Base-by-base conservation (phyloP, 805 yeast genomes). In the Metschnikowia borealis region DNA sequence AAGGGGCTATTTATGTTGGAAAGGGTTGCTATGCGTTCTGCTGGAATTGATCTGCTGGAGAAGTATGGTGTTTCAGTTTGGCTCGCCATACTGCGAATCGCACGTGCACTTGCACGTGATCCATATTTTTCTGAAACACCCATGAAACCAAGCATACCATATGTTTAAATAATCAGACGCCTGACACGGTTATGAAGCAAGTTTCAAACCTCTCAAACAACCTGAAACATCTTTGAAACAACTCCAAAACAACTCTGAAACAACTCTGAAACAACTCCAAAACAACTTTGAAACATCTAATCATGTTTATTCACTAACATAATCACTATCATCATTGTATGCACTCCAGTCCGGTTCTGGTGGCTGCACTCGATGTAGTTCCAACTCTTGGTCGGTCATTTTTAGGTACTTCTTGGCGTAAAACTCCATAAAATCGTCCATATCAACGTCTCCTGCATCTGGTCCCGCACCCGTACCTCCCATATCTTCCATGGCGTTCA, bases 341-440 rank as follows among this genome's bases (percentile, higher is more conserved):
- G 21, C 45, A 13, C 21, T 40, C 57, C 57, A 54, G 36, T 54
- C 55, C 8, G 49, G 35, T 5, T 32, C 13, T 17, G 37, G 11
- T 15, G 38, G 34, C 8, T 38, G 38, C 14, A 31, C 43, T 3
- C 52, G 48, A 23, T 54, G 53, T 31, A 23, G 20, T 32, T n/a
- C 32, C 18, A 54, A 46, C 29, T 54, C 54, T 5, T 44, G 43
- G 7, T 47, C 50, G 15, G 34, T 31, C 35, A 44, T 49, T 5
- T 51, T 47, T 36, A 54, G 31, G 34, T 49, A 52, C 7, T 50
- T 47, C 20, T 17, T 38, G 33, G 57, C 57, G 32, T 50, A 54
- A 29, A 46, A 54, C 42, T 54, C 57, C n/a, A 54, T 49, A 15
- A 54, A 54, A 35, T 54, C 57, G 41, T 54, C 57, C 23, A 54